Conservation (phyloP, 805 yeast genomes). For the Starmerella tilneyi region DNA sequence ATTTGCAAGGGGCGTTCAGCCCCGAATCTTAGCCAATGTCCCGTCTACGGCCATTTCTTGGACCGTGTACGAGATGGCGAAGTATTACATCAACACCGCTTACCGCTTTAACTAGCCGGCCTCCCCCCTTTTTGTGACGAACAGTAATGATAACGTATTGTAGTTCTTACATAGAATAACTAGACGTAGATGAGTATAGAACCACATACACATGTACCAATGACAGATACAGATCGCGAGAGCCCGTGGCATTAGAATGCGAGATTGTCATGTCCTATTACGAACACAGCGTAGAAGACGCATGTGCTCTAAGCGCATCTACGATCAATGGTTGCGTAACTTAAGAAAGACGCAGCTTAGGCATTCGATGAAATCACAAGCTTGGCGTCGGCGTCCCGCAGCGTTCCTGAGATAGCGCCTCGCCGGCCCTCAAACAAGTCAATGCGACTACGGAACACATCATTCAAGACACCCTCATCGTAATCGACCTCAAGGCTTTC, state of each 20-base stretch:
- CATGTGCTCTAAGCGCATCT: too few relatives aligned
- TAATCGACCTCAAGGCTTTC: conserved; percentile 6
- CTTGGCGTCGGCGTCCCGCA: conserved; percentile 7
- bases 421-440: conserved; percentile 18
- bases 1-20: conserved; percentile 75
- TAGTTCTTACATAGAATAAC: not conserved
- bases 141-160: conserved; percentile 2
- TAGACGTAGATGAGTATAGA: conserved; percentile 2
- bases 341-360: too few relatives aligned
- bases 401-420: conserved; percentile 7
- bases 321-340: too few relatives aligned
- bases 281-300: too few relatives aligned
- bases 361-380: not conserved
- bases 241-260: too few relatives aligned
- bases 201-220: too few relatives aligned
- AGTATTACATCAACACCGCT: conserved; percentile 41
- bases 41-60: conserved; percentile 95
- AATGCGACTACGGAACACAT: conserved; percentile 11
- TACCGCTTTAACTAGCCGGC: not conserved
- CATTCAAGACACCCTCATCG: not conserved
- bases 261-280: too few relatives aligned
- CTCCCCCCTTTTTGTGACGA: not conserved
- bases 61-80: conserved; percentile 98
- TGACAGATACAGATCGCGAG: too few relatives aligned
- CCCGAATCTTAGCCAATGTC: conserved; percentile 83